Evolutionary conservation across 805 yeast genomes (phyloP), one percentile per base, ranked within the genome.

Genomic region (Yamadazyma takamatsuzukensis): DNA sequence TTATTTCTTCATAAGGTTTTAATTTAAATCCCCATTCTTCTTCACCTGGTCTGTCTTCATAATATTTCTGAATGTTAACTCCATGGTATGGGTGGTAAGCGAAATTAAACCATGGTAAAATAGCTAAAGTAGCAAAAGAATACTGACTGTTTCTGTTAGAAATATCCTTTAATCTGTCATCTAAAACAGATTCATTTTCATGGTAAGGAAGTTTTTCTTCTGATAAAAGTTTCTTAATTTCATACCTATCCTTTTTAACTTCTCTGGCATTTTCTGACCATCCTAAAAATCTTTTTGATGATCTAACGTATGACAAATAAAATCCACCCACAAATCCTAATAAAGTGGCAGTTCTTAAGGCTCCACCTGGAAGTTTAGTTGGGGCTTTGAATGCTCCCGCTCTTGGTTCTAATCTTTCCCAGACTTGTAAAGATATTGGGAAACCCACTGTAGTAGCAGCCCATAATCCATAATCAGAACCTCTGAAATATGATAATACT

Each of bases 71-170:
- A 39, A 81, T 64, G 50, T 80, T 82, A 38, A 83, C 78, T 16
- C 90, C 93, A 58, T 85, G 95, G 64, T 77, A 80, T 46, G 84
- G 87, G 59, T 85, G 95, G 54, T 77, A 63, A 29, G 78, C 87
- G 41, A 83, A 64, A 62, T 86, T 86, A 68, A 86, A 84, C 86
- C 87, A 80, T 15, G 95, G 95, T 48, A 85, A 56, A 40, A 83
- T 52, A 35, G 78, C 73, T 47, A 80, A 53, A 34, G 69, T 62
- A 36, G 76, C 56, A 50, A 76, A 77, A 6, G 94, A 76, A 52
- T 78, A 78, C 45, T 80, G 82, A 15, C 93, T 80, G 68, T 83
- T 82, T 64, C 87, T 74, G 48, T 83, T 76, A 39, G 95, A 78
- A 43, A 82, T 70, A 45, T 78, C 83, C 57, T 84, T 85, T 49